A percentile compares a stretch with the other conserved stretches of the same genome.
phyloP scores from a whole-genome alignment of 441 rosid species.

The Rhodomyrtus psidioides region DNA sequence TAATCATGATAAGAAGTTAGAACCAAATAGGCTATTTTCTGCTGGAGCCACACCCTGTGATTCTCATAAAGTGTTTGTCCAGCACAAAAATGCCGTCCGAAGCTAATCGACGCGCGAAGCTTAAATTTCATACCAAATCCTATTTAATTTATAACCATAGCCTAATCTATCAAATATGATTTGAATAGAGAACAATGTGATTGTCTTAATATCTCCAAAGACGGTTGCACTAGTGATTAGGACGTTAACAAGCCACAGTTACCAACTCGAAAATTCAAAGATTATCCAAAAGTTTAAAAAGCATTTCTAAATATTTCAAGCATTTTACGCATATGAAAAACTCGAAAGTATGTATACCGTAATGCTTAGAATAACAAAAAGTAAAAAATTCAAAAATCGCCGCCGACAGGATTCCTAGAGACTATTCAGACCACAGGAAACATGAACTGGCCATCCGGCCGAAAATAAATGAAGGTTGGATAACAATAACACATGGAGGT shows the following conservation, averaged over 20 bases:
- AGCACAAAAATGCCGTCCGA: neutral
- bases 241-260: too few relatives aligned
- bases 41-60: neutral
- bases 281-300: neutral
- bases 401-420: neutral
- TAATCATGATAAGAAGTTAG: too few relatives aligned
- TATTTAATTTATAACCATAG: neutral
- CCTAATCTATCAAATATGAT: neutral
- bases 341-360: neutral
- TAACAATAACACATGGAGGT: neutral
- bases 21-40: neutral
- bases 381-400: neutral
- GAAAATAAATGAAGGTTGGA: neutral
- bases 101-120: neutral
- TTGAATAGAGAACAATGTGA: neutral
- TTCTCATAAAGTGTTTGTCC: neutral
- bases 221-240: too few relatives aligned
- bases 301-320: neutral
- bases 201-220: neutral
- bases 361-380: neutral
- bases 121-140: neutral
- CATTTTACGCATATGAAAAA: neutral
- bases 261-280: neutral
- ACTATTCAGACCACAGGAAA: neutral
- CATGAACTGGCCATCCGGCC: neutral